Percentiles rank a stretch among this genome's conserved stretches.
These are phyloP conservation scores for Hansenula sp. DNA, from an alignment of 1,139 yeast genomes.

Conservation along the genomic window DNA sequence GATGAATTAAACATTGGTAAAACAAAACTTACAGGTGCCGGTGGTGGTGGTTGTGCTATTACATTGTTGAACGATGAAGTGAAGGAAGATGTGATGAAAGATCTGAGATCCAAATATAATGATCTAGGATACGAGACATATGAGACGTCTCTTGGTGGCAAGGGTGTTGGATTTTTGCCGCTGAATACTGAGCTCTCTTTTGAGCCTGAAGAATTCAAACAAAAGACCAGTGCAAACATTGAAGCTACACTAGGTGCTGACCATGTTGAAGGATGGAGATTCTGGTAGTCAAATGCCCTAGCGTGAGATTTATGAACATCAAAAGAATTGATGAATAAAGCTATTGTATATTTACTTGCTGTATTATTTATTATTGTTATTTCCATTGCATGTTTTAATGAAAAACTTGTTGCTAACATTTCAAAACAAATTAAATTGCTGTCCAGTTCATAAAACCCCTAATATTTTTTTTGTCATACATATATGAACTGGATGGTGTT, in stretches of 20 bases:
- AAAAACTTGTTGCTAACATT: too few relatives aligned
- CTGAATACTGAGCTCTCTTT: slow-evolving; percentile 24
- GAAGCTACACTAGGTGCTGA: slow-evolving; percentile 44
- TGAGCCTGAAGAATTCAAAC: slow-evolving; percentile 35
- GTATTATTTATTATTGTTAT: too few relatives aligned
- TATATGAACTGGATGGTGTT: too few relatives aligned
- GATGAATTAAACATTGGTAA: slow-evolving; percentile 69
- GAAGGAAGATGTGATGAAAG: slow-evolving; percentile 31
- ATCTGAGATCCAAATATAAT: slow-evolving; percentile 30
- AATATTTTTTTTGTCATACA: too few relatives aligned
- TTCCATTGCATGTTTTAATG: too few relatives aligned
- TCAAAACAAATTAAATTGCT: too few relatives aligned
- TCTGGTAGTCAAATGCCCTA: slow-evolving; percentile 46
- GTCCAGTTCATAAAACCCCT: too few relatives aligned
- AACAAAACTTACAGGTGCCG: slow-evolving; percentile 96
- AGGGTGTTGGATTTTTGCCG: slow-evolving; percentile 64
- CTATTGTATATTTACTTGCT: too few relatives aligned
- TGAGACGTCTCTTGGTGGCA: slow-evolving; percentile 83
- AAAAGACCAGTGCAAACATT: slow-evolving; percentile 39
- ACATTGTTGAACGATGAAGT: slow-evolving; percentile 63
- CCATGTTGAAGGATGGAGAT: slow-evolving; percentile 47
- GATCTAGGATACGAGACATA: slow-evolving; percentile 69
- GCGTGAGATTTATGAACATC: too few relatives aligned
- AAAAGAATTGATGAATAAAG: too few relatives aligned
- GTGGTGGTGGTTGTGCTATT: slow-evolving; percentile 99